Conservation (phyloP, 306 rosid species). For the Lathyrus sativus region DNA sequence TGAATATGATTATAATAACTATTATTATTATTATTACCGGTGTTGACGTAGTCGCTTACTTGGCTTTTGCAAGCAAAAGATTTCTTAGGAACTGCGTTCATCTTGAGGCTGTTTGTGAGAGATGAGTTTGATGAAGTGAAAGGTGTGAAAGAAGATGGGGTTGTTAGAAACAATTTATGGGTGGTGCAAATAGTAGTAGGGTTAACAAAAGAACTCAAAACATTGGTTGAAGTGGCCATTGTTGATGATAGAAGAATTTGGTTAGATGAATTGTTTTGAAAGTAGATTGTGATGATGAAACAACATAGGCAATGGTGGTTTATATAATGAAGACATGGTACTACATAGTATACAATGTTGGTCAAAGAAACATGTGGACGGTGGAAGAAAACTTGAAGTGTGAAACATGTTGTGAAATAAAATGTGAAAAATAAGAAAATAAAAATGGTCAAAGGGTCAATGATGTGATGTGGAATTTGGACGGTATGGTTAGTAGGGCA, state of each 20-base stretch:
- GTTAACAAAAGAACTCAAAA: slow-evolving; percentile 38
- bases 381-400: background rate
- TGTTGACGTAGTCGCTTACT: slow-evolving; percentile 17
- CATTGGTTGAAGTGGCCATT: slow-evolving; percentile 52
- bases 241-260: background rate
- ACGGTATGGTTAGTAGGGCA: background rate
- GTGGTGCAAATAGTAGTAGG: slow-evolving; percentile 16
- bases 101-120: slow-evolving; percentile 32
- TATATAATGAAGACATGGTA: background rate
- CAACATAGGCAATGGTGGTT: background rate
- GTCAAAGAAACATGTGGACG: slow-evolving; percentile 1
- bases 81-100: slow-evolving; percentile 30
- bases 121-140: slow-evolving; percentile 37
- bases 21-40: slow-evolving; percentile 27
- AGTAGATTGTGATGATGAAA: background rate
- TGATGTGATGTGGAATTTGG: background rate
- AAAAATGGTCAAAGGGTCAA: background rate
- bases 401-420: background rate
- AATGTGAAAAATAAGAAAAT: background rate
- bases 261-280: background rate
- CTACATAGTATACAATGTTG: background rate
- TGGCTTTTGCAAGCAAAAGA: slow-evolving; percentile 49
- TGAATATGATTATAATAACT: no score
- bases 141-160: slow-evolving; percentile 30
- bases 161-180: slow-evolving; percentile 33